These are phyloP conservation scores for Syzygium jambos DNA, from an alignment of 345 rosid species.

Conservation along the genomic window DNA sequence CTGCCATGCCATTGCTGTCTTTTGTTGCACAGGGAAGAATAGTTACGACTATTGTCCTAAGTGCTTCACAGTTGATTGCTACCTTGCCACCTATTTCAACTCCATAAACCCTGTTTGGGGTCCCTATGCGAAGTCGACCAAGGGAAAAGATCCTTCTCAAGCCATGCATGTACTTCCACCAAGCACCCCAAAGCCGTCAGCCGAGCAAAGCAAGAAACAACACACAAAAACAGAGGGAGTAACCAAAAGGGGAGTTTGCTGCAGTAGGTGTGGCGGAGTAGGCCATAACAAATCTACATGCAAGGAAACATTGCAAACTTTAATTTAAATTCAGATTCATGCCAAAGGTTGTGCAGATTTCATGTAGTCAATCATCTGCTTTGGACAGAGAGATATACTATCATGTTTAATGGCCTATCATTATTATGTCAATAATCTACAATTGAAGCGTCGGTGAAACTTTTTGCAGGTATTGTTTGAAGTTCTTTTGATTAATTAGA, in stretches of 20 bases:
- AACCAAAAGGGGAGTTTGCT: constrained; percentile 42
- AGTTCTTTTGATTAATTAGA: background rate
- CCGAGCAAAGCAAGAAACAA: constrained; percentile 32
- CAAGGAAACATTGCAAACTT: constrained; percentile 31
- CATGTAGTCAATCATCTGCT: background rate
- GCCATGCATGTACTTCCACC: constrained; percentile 54
- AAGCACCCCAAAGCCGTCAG: constrained; percentile 23
- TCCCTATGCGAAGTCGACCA: constrained; percentile 2
- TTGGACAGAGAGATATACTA: background rate
- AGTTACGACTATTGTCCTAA: constrained; percentile 59
- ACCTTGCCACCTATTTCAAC: constrained; percentile 38
- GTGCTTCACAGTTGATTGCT: constrained; percentile 51
- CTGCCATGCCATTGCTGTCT: constrained; percentile 73
- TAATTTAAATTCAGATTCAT: background rate
- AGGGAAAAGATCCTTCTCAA: constrained; percentile 22
- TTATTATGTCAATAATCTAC: background rate
- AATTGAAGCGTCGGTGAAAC: background rate
- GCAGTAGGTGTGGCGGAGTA: constrained; percentile 69
- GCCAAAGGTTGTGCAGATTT: background rate
- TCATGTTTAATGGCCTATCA: background rate
- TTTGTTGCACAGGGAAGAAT: constrained; percentile 36
- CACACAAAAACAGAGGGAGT: constrained; percentile 30
- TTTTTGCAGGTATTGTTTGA: background rate
- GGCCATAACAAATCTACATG: constrained; percentile 85
- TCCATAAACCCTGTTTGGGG: constrained; percentile 33